These are phyloP conservation scores for Piloderma croceum DNA, from an alignment of 768 basidiomycete genomes.

Conservation along the genomic window DNA sequence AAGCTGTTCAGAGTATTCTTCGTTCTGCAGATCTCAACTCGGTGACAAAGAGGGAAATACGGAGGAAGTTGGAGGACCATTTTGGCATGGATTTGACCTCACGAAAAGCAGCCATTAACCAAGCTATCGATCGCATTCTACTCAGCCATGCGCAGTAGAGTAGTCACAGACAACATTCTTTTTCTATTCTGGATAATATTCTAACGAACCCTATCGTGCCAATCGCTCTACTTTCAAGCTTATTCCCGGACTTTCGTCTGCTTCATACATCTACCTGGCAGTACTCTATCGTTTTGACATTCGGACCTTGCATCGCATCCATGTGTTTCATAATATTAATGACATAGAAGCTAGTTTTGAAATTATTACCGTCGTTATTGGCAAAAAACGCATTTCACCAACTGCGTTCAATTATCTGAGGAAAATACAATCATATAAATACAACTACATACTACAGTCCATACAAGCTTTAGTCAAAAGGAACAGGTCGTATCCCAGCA, in stretches of 20 bases:
- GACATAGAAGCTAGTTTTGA: conserved; percentile 1
- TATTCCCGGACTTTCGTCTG: background rate
- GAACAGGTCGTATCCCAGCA: conserved; percentile 67
- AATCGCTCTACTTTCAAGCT: background rate
- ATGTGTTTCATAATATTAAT: conserved; percentile 8
- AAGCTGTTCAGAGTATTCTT: conserved; percentile 67
- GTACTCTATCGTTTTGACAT: conserved; percentile 2
- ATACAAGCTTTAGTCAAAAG: conserved; percentile 67
- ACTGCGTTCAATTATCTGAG: no score
- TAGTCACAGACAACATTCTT: background rate
- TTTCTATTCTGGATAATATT: conserved; percentile 1
- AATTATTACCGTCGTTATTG: no score
- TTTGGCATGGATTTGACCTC: conserved; percentile 74
- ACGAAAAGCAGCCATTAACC: conserved; percentile 71
- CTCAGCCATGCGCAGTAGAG: conserved; percentile 38
- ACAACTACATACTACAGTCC: no score
- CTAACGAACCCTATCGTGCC: conserved; percentile 1
- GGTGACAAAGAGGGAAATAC: conserved; percentile 88
- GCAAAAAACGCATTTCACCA: no score
- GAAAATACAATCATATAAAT: no score
- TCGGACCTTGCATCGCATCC: conserved; percentile 6
- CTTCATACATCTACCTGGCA: background rate
- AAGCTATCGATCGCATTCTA: conserved; percentile 68
- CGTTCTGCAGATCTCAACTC: conserved; percentile 78
- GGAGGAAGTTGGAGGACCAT: conserved; percentile 73